These are phyloP conservation scores for Colletotrichum scovillei DNA, from an alignment of 2,329 filamentous ascomycete genomes.

Conservation along the genomic window DNA sequence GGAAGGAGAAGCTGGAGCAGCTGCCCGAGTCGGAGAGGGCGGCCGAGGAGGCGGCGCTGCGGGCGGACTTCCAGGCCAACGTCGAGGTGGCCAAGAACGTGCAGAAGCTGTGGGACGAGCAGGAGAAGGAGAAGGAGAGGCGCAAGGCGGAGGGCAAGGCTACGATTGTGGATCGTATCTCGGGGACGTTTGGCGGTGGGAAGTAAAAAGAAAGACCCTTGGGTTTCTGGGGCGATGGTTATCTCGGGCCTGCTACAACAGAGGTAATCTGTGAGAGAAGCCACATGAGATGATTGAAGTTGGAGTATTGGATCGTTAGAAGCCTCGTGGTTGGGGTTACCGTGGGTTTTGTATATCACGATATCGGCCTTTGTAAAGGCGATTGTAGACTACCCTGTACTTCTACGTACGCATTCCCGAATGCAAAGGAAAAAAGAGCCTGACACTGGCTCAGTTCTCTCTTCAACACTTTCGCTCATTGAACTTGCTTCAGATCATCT, in stretches of 20 bases:
- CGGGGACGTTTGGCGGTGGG: constrained; percentile 42
- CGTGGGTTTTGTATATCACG: background rate
- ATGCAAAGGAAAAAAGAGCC: constrained; percentile 7
- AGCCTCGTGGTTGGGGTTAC: background rate
- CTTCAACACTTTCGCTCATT: background rate
- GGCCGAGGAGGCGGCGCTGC: constrained; percentile 72
- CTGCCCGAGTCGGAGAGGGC: constrained; percentile 68
- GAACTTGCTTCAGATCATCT: background rate
- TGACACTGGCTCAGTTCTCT: background rate
- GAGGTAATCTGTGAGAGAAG: background rate
- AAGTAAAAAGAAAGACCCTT: background rate
- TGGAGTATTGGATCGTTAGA: background rate
- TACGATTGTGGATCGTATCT: constrained; percentile 54
- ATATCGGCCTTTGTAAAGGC: background rate
- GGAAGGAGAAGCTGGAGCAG: constrained; percentile 67
- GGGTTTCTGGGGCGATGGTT: background rate
- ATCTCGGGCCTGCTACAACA: background rate
- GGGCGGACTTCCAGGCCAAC: constrained; percentile 71
- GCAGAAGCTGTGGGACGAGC: constrained; percentile 64
- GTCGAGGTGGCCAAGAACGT: constrained; percentile 68
- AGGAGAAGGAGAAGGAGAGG: constrained; percentile 64
- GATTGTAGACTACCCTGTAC: constrained; percentile 27
- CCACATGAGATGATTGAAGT: constrained; percentile 40
- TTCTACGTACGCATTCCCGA: constrained; percentile 19
- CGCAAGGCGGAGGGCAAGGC: constrained; percentile 67